These are phyloP conservation scores for Pseudocercospora cruenta DNA, from an alignment of 2,329 filamentous ascomycete species.

Conservation along the genomic window DNA sequence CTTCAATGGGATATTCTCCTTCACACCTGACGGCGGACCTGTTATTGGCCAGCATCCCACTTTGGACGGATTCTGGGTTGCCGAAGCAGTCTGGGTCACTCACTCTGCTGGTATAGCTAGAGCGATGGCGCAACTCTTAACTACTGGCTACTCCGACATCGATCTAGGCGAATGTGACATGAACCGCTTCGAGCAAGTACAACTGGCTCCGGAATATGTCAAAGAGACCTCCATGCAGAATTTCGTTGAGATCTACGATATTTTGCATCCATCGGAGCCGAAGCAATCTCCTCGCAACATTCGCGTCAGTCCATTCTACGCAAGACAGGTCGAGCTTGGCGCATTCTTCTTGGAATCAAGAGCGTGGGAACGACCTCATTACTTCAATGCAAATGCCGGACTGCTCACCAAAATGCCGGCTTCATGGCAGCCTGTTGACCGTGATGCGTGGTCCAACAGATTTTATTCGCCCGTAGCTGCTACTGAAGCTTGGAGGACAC, in stretches of 20 bases:
- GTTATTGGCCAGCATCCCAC: slow-evolving; percentile 62
- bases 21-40: slow-evolving; percentile 66
- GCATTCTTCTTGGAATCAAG: slow-evolving; percentile 63
- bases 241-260: slow-evolving; percentile 68
- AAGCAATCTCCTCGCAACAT: slow-evolving; percentile 61
- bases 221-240: slow-evolving; percentile 63
- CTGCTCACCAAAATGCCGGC: slow-evolving; percentile 57
- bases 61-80: slow-evolving; percentile 65
- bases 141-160: slow-evolving; percentile 58
- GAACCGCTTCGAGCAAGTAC: slow-evolving; percentile 64
- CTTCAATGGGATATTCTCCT: slow-evolving; percentile 69
- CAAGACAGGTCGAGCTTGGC: slow-evolving; percentile 58
- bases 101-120: slow-evolving; percentile 67
- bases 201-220: slow-evolving; percentile 60
- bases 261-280: slow-evolving; percentile 64
- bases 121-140: slow-evolving; percentile 63
- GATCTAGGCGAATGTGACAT: slow-evolving; percentile 65
- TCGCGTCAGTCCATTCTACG: slow-evolving; percentile 62
- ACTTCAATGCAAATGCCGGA: slow-evolving; percentile 61
- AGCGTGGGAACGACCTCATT: slow-evolving; percentile 66
- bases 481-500: slow-evolving; percentile 67
- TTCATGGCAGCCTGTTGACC: slow-evolving; percentile 58
- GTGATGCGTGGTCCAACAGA: slow-evolving; percentile 62
- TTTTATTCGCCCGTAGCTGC: slow-evolving; percentile 63
- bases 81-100: slow-evolving; percentile 69